Conservation (phyloP, 164 flowering plant species). For the Magnolia sinica region DNA sequence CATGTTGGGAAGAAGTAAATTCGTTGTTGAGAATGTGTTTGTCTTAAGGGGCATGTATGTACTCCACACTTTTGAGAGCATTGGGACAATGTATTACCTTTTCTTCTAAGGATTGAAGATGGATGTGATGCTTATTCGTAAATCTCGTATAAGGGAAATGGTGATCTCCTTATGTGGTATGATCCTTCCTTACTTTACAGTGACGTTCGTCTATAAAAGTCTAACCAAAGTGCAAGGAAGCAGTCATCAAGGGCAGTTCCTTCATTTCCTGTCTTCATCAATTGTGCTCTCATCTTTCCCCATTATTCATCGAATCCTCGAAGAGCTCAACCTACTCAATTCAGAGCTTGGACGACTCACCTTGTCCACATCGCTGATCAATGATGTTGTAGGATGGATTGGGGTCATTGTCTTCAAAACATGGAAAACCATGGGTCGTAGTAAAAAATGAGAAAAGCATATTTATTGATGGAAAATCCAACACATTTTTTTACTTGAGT, state of each 20-base stretch:
- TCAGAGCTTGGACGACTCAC: slow-evolving; percentile 59
- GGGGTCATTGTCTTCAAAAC: slow-evolving; percentile 3
- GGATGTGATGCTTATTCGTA: slow-evolving; percentile 11
- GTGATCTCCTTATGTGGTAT: slow-evolving; percentile 13
- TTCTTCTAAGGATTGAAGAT: slow-evolving; percentile 12
- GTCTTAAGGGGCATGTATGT: too few relatives aligned
- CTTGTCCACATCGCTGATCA: slow-evolving; percentile 29
- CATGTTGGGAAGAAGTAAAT: too few relatives aligned
- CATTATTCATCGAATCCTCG: slow-evolving; percentile 37
- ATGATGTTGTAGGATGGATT: slow-evolving; percentile 31
- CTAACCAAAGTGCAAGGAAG: background rate
- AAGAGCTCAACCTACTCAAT: slow-evolving; percentile 58
- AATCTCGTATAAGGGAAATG: slow-evolving; percentile 14
- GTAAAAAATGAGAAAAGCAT: background rate
- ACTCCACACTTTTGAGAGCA: too few relatives aligned
- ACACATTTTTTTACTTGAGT: slow-evolving; percentile 16
- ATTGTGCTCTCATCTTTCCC: slow-evolving; percentile 46
- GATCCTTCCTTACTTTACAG: background rate
- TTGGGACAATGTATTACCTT: too few relatives aligned
- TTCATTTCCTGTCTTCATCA: slow-evolving; percentile 25
- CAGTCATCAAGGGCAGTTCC: background rate
- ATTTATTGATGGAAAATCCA: slow-evolving; percentile 8
- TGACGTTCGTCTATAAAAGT: background rate
- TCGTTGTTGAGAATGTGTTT: too few relatives aligned
- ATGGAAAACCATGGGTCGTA: background rate